Evolutionary conservation across 805 yeast genomes (phyloP).

Genomic region (Wilhelminamyces savonicus): DNA sequence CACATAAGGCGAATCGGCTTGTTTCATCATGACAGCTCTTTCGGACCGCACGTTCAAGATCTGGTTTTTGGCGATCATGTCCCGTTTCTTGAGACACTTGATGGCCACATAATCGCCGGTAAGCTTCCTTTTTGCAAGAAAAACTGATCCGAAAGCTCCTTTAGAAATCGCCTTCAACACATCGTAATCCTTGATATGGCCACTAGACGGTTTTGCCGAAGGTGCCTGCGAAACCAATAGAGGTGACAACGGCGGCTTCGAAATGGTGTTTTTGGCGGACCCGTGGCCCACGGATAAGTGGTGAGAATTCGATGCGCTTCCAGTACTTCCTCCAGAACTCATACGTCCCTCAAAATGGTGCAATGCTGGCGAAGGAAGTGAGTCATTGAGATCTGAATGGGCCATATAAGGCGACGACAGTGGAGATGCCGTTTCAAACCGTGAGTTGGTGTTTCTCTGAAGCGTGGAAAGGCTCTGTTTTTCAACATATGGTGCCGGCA

Average conservation of each 20-base stretch:
- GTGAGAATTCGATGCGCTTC: no score
- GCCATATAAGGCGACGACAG: constrained; percentile 50
- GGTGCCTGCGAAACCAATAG: constrained; percentile 62
- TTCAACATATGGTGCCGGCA: constrained; percentile 42
- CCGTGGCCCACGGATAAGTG: constrained; percentile 26
- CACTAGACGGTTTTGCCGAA: constrained; percentile 39
- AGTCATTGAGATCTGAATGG: constrained; percentile 5
- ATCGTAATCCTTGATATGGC: constrained; percentile 83
- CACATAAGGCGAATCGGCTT: constrained; percentile 86
- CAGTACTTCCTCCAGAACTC: no score
- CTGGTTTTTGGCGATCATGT: constrained; percentile 96
- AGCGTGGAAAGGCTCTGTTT: constrained; percentile 56
- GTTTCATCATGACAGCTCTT: constrained; percentile 97
- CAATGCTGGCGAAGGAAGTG: constrained; percentile 3
- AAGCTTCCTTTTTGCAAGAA: constrained; percentile 69
- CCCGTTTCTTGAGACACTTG: constrained; percentile 83
- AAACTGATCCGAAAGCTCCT: constrained; percentile 97
- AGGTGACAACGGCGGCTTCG: constrained; percentile 69
- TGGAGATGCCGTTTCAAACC: constrained; percentile 32
- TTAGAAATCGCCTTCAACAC: constrained; percentile 88
- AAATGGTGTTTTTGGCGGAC: background rate
- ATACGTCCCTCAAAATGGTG: no score
- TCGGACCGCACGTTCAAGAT: constrained; percentile 92
- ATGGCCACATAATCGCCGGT: constrained; percentile 97
- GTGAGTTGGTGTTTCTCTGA: constrained; percentile 41